Conservation (phyloP, 1,284 basidiomycete species). For the Rhodofomes roseus region DNA sequence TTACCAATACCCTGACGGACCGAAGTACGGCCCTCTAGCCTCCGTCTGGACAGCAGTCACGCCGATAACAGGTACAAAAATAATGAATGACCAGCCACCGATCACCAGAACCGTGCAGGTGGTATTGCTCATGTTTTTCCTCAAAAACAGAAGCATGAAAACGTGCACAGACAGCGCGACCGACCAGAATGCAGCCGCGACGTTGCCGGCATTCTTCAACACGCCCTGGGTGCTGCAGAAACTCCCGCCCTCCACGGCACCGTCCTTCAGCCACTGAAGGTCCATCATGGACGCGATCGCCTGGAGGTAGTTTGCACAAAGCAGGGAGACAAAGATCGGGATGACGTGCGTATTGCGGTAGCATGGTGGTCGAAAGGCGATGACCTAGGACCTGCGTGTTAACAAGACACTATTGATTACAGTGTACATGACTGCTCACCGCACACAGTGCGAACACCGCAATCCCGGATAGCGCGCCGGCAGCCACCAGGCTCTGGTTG, state of each 20-base stretch:
- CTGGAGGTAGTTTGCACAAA: constrained; percentile 40
- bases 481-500: constrained; percentile 22
- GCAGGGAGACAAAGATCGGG: constrained; percentile 34
- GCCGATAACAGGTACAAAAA: constrained; percentile 33
- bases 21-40: constrained; percentile 37
- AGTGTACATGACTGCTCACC: too few relatives aligned
- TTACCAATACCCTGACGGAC: constrained; percentile 40
- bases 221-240: constrained; percentile 41
- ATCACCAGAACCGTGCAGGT: constrained; percentile 27
- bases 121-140: constrained; percentile 25
- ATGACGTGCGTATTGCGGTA: constrained; percentile 29
- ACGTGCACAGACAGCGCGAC: constrained; percentile 37
- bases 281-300: constrained; percentile 38
- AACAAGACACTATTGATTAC: neutral
- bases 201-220: constrained; percentile 41
- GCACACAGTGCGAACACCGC: constrained; percentile 21
- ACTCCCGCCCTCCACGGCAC: constrained; percentile 29
- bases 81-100: constrained; percentile 33
- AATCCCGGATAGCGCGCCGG: constrained; percentile 22
- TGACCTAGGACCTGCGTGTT: constrained; percentile 11
- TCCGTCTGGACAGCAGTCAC: constrained; percentile 32
- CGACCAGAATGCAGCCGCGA: constrained; percentile 40
- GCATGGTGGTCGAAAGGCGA: constrained; percentile 15
- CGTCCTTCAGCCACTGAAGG: constrained; percentile 34
- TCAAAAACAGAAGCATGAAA: constrained; percentile 40